Conservation (phyloP, 306 rosid species). For the Psophocarpus tetragonolobus region DNA sequence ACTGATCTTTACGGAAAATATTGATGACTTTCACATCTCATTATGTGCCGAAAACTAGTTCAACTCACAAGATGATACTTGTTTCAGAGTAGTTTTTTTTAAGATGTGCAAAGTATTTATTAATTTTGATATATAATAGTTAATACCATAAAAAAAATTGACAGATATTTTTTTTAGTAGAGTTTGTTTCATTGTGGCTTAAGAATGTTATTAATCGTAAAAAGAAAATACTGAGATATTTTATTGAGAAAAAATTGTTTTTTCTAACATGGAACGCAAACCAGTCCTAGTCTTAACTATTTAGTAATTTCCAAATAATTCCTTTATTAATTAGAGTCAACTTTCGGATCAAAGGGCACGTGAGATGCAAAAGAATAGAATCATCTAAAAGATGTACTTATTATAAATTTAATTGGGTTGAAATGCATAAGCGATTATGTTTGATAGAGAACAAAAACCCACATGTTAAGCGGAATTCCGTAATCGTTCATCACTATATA, state of each 20-base stretch:
- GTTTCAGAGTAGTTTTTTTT: neutral
- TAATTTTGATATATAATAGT: no score
- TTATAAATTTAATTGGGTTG: slow-evolving; percentile 23
- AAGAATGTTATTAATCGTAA: neutral
- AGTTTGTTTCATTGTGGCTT: neutral
- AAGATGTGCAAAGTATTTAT: no score
- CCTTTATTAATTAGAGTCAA: slow-evolving; percentile 50
- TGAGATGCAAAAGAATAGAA: neutral
- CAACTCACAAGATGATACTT: neutral
- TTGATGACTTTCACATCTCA: neutral
- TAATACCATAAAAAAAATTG: no score
- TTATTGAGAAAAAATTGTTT: neutral
- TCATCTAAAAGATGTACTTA: neutral
- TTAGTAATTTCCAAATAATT: slow-evolving; percentile 49
- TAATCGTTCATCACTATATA: no score
- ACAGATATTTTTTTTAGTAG: no score
- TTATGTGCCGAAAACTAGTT: neutral
- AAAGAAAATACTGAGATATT: neutral
- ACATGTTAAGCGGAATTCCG: no score
- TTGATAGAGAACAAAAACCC: slow-evolving; percentile 15
- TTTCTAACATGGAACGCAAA: neutral
- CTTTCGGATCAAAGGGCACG: slow-evolving; percentile 39
- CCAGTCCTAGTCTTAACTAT: slow-evolving; percentile 30
- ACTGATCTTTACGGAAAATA: neutral
- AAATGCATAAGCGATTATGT: slow-evolving; percentile 24